These are phyloP conservation scores for Trapa incisa DNA, from an alignment of 345 rosid genomes.

Conservation along the genomic window DNA sequence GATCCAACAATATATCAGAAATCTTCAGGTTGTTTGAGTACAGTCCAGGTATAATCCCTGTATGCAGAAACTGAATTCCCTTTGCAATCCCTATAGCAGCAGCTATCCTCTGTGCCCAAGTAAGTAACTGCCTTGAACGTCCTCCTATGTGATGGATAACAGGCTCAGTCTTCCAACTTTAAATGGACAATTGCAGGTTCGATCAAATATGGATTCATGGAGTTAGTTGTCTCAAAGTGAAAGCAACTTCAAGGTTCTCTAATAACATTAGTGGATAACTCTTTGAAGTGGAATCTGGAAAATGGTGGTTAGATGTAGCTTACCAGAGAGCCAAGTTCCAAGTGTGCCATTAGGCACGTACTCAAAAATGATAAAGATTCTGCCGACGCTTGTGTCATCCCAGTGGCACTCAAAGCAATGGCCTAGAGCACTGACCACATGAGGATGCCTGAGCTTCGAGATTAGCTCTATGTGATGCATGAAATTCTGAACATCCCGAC, in stretches of 20 bases:
- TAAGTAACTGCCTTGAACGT: conserved; percentile 27
- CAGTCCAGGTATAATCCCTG: conserved; percentile 78
- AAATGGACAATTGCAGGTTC: neutral
- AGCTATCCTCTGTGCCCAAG: conserved; percentile 73
- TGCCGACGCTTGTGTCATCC: conserved; percentile 89
- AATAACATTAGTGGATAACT: neutral
- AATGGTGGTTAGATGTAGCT: neutral
- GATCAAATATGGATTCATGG: neutral
- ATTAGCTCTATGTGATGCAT: conserved; percentile 82
- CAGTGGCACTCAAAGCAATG: conserved; percentile 91
- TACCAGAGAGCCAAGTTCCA: conserved; percentile 88
- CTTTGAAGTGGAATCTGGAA: neutral
- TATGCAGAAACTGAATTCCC: conserved; percentile 86
- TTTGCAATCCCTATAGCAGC: conserved; percentile 81
- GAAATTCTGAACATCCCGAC: conserved; percentile 56
- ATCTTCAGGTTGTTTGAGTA: conserved; percentile 66
- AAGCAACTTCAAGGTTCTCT: conserved; percentile 4
- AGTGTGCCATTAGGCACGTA: conserved; percentile 77
- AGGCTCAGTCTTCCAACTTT: neutral
- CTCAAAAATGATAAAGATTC: conserved; percentile 79
- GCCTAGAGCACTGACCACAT: conserved; percentile 81
- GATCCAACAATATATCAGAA: conserved; percentile 78
- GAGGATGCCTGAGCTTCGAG: conserved; percentile 73
- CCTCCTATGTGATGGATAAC: conserved; percentile 30
- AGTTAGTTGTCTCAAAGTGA: neutral